Evolutionary conservation across 768 basidiomycete species (phyloP).

Genomic region (Serendipita sp.): DNA sequence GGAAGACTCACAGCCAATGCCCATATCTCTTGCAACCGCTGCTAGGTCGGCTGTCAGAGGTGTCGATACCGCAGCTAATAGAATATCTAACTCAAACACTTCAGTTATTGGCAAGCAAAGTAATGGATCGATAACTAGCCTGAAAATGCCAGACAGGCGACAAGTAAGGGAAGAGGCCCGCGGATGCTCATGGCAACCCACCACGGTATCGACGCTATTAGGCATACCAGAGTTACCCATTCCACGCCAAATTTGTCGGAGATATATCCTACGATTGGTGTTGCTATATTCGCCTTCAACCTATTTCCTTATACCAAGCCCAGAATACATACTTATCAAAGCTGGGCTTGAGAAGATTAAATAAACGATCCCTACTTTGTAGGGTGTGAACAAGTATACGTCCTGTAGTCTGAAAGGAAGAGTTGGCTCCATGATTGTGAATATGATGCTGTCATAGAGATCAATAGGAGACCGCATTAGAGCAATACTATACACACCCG

Average conservation of each 20-base stretch:
- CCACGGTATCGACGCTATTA: conserved; percentile 46
- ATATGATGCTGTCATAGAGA: conserved; percentile 24
- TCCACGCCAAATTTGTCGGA: conserved; percentile 41
- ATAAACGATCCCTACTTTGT: conserved; percentile 49
- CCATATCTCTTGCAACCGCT: conserved; percentile 35
- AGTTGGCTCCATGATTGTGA: conserved; percentile 37
- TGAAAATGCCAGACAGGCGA: conserved; percentile 32
- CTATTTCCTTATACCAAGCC: conserved; percentile 19
- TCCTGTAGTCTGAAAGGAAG: conserved; percentile 38
- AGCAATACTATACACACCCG: conserved; percentile 25
- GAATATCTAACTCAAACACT: conserved; percentile 31
- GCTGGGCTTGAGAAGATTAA: conserved; percentile 47
- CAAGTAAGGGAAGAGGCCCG: conserved; percentile 30
- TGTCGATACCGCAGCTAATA: conserved; percentile 39
- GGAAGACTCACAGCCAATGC: conserved; percentile 46
- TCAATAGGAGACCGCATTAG: not conserved
- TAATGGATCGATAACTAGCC: conserved; percentile 24
- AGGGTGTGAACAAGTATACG: conserved; percentile 31
- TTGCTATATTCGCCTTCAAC: conserved; percentile 22
- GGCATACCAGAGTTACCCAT: conserved; percentile 32
- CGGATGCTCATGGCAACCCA: conserved; percentile 37
- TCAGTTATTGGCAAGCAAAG: not conserved
- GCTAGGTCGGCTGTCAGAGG: conserved; percentile 55
- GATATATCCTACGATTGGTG: conserved; percentile 36
- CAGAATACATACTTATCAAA: conserved; percentile 35